phyloP scores from a whole-genome alignment of 768 basidiomycete genomes.

The Amanita pseudoporphyria region DNA sequence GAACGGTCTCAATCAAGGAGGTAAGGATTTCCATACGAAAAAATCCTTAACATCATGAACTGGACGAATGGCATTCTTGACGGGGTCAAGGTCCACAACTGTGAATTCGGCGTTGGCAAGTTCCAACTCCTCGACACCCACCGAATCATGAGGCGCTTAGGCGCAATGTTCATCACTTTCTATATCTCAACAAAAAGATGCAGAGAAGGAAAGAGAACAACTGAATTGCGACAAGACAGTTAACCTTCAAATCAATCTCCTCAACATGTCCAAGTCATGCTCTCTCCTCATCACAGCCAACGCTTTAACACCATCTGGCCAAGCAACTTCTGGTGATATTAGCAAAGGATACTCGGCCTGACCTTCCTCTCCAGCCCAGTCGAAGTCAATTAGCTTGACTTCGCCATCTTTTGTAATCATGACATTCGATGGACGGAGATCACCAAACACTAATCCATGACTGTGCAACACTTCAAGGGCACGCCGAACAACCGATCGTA shows the following conservation, averaged over 20 bases:
- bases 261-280: not conserved
- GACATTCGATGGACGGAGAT: conserved; percentile 19
- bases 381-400: conserved; percentile 22
- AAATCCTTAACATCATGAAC: too few species aligned
- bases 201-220: not conserved
- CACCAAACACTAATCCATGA: conserved; percentile 19
- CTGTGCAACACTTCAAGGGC: conserved; percentile 12
- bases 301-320: not conserved
- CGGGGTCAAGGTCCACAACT: too few species aligned
- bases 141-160: too few species aligned
- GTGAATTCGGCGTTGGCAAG: too few species aligned
- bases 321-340: not conserved
- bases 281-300: not conserved
- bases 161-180: too few species aligned
- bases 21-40: too few species aligned
- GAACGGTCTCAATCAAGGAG: too few species aligned
- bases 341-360: not conserved
- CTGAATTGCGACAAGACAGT: not conserved
- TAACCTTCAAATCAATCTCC: not conserved
- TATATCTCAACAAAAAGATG: too few species aligned
- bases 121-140: too few species aligned
- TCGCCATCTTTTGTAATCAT: conserved; percentile 13
- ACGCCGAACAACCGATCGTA: conserved; percentile 7
- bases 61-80: too few species aligned
- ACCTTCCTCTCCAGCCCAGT: not conserved